These are phyloP conservation scores for Jatropha curcas DNA, from an alignment of 345 rosid genomes.

Conservation along the genomic window DNA sequence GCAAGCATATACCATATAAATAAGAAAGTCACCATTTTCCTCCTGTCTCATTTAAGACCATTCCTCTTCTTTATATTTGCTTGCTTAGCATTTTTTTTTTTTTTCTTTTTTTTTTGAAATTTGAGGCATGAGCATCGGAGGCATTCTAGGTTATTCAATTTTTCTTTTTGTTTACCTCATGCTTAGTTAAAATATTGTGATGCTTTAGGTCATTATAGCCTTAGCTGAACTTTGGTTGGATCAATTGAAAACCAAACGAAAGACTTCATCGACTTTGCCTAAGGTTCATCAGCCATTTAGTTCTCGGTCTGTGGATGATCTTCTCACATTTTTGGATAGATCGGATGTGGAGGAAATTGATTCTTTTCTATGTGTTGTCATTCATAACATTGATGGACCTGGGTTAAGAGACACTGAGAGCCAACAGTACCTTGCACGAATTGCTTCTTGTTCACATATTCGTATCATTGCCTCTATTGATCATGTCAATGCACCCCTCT, in stretches of 20 bases:
- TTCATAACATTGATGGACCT: conserved; percentile 92
- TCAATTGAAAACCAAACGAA: conserved; percentile 50
- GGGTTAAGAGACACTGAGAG: conserved; percentile 76
- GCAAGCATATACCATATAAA: not conserved
- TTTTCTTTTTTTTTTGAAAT: no score
- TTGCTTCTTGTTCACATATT: conserved; percentile 76
- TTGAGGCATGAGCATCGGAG: not conserved
- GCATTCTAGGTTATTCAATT: not conserved
- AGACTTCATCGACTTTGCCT: conserved; percentile 29
- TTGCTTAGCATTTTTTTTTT: not conserved
- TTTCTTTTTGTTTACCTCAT: not conserved
- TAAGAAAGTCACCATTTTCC: not conserved
- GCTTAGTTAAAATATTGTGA: not conserved
- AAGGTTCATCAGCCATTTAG: conserved; percentile 58
- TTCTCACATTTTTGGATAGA: conserved; percentile 58
- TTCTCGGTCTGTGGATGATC: conserved; percentile 70
- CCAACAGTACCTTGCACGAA: conserved; percentile 71
- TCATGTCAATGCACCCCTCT: conserved; percentile 78
- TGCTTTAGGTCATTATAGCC: conserved; percentile 53
- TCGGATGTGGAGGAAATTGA: conserved; percentile 48
- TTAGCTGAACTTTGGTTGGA: conserved; percentile 75
- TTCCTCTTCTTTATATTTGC: not conserved
- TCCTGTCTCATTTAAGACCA: not conserved
- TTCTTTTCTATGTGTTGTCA: conserved; percentile 59
- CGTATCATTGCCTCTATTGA: conserved; percentile 86